These are phyloP conservation scores for Tremella fuciformis DNA, from an alignment of 768 basidiomycete species.

Conservation along the genomic window DNA sequence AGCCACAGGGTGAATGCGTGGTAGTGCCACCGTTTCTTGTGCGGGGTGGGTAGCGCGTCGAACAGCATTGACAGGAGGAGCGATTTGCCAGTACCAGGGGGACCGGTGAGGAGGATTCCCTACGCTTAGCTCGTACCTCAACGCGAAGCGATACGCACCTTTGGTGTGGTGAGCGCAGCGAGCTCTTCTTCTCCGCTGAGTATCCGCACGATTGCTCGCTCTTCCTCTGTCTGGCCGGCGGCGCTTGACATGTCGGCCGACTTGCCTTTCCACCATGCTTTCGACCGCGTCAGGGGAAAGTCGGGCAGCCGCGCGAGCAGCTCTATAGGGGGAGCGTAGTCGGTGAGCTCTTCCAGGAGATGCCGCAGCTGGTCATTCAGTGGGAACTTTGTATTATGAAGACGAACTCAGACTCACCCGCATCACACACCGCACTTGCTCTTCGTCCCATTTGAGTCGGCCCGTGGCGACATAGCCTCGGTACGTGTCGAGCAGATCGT, in stretches of 20 bases:
- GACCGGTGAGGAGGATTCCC: conserved; percentile 59
- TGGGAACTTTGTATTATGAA: not conserved
- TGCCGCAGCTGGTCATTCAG: conserved; percentile 56
- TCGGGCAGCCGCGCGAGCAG: conserved; percentile 50
- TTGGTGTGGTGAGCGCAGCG: conserved; percentile 58
- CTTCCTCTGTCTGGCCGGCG: conserved; percentile 26
- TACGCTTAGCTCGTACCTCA: conserved; percentile 25
- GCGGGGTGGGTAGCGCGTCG: conserved; percentile 57
- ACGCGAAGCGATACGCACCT: conserved; percentile 51
- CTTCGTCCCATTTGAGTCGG: conserved; percentile 57
- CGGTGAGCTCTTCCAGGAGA: conserved; percentile 56
- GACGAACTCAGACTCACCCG: conserved; percentile 52
- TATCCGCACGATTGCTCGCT: conserved; percentile 53
- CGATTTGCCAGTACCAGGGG: conserved; percentile 59
- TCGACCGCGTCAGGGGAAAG: conserved; percentile 20
- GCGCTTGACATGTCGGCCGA: conserved; percentile 28
- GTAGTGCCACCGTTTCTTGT: conserved; percentile 62
- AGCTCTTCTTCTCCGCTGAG: conserved; percentile 59
- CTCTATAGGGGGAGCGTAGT: conserved; percentile 59
- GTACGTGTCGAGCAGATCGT: conserved; percentile 58
- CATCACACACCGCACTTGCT: conserved; percentile 60
- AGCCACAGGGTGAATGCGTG: conserved; percentile 61
- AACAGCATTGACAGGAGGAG: conserved; percentile 62
- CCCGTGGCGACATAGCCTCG: conserved; percentile 57
- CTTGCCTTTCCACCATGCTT: conserved; percentile 31